Evolutionary conservation across 768 basidiomycete species (phyloP), one percentile per base, ranked within the genome.

Genomic region (Hysterangium stoloniferum): DNA sequence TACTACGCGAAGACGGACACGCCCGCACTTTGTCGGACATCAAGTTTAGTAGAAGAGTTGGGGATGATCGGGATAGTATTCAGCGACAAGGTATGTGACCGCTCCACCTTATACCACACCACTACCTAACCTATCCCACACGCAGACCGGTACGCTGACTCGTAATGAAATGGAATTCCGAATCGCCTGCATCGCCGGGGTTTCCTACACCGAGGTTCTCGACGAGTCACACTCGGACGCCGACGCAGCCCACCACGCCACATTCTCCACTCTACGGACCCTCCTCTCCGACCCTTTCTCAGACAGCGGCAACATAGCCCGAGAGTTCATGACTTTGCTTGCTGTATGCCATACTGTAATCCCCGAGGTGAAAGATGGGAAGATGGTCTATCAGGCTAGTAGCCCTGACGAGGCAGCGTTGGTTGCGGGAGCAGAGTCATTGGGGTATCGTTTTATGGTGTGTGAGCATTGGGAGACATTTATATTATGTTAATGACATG

Each of bases 291-390:
- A 82, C 57, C 86, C 84, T 0, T 89, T 88, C 59, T 65, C 74
- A 7, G 76, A 83, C 53, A 48, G 49, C 68, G 41, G 57, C 4
- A 75, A 77, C 29, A 72, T 82, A 17, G 65, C 86, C 37, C 66
- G 71, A 54, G 86, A 91, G 59, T 85, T 92, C 53, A 64, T 97
- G 60, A 80, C 84, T 0, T 72, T 97, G 19, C 73, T 98, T 44
- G 86, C 95, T 1, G 93, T 98, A 29, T 99, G 96, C 57, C 96
- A 99, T 62, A 98, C 96, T 0, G 96, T 99, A 58, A 98, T 98
- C 59, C 96, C 96, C 2, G 96, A 98, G 68, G 67, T 83, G 48
- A 81, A 77, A 58, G 80, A 89, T 53, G 93, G 79, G n/a, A 95
- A 93, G 73, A 86, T 88, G 55, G 72, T 84, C 8, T 99, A 84